Conservation (phyloP, 2,329 filamentous ascomycete genomes). For the Fusarium pseudoanthophilum region DNA sequence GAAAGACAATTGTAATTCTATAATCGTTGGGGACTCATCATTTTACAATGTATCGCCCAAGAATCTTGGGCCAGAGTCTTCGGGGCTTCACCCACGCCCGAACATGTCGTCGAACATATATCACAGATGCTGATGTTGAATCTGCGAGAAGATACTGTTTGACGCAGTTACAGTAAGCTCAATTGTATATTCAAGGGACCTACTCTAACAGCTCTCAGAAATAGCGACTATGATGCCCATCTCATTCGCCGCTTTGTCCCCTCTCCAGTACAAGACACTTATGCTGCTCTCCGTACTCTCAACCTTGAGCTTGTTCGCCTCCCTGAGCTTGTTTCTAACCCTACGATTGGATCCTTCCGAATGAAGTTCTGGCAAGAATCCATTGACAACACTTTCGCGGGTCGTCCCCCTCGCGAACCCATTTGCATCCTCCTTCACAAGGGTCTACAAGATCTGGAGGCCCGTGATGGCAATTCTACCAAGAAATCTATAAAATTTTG, state of each 20-base stretch:
- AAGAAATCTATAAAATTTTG: conserved; percentile 73
- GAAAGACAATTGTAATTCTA: neutral
- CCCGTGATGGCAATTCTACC: conserved; percentile 53
- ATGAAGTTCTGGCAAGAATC: conserved; percentile 96
- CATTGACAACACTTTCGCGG: conserved; percentile 79
- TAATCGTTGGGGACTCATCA: neutral
- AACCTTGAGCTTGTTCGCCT: conserved; percentile 93
- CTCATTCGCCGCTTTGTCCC: conserved; percentile 88
- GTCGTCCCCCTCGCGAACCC: conserved; percentile 86
- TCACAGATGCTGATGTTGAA: conserved; percentile 62
- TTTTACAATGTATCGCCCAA: conserved; percentile 54
- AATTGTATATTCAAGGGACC: fast-evolving
- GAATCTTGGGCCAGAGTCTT: conserved; percentile 52
- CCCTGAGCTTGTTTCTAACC: conserved; percentile 87
- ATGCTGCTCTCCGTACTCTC: conserved; percentile 89
- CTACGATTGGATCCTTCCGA: conserved; percentile 87
- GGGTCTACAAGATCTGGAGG: conserved; percentile 72
- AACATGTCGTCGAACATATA: conserved; percentile 53
- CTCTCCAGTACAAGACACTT: conserved; percentile 77
- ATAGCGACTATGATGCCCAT: conserved; percentile 89
- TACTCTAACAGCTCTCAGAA: conserved; percentile 60
- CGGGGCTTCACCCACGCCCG: conserved; percentile 48
- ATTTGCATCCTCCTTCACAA: conserved; percentile 85
- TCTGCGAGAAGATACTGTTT: conserved; percentile 66
- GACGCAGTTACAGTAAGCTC: conserved; percentile 60